Base-by-base conservation (phyloP, 768 basidiomycete species). In the Postia placenta region DNA sequence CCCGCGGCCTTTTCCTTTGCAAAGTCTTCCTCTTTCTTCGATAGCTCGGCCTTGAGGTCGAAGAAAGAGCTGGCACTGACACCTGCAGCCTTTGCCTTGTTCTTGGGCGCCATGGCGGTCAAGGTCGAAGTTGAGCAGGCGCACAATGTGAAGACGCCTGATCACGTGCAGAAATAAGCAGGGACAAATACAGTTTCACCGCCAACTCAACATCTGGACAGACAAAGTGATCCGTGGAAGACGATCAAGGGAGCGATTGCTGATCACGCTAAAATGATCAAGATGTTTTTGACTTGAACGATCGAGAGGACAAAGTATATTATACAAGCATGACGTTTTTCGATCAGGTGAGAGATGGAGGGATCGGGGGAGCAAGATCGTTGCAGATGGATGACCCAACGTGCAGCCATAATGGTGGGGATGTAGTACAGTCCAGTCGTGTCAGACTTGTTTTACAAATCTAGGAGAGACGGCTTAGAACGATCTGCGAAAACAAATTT, bases 61-160 rank as follows among this genome's bases (percentile, higher is more conserved):
- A 90, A 78, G 64, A 91, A 87, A 0, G 90, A 88, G 50, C 74
- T 76, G 3, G 83, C 74, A 52, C 80, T 86, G 59, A 88, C 74
- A 6, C 85, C 85, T 30, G 81, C 78, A 14, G 80, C 81, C 60
- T 78, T 85, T 0, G 80, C 74, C 63, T 84, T 86, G 63, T 71
- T 74, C 4, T 70, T 65, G 28, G 80, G 74, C 11, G 73, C 67
- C 60, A 62, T 62, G 38, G 19, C 17, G 38, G 38, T 17, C 38
- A 39, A n/a, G n/a, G n/a, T n/a, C n/a, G 15, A 39, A 39, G 42
- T 17, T 23, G 42, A 22, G 42, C 42, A n/a, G n/a, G n/a, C n/a
- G n/a, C 11, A 42, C 24, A 23, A 42, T 26, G 23, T 14, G n/a
- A n/a, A n/a, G n/a, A n/a, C n/a, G n/a, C n/a, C n/a, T n/a, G n/a